A percentile compares a stretch with the other conserved stretches of the same genome.
Evolutionary conservation across 2,329 filamentous ascomycete species (phyloP).

Genomic region (Blastomyces silverae): DNA sequence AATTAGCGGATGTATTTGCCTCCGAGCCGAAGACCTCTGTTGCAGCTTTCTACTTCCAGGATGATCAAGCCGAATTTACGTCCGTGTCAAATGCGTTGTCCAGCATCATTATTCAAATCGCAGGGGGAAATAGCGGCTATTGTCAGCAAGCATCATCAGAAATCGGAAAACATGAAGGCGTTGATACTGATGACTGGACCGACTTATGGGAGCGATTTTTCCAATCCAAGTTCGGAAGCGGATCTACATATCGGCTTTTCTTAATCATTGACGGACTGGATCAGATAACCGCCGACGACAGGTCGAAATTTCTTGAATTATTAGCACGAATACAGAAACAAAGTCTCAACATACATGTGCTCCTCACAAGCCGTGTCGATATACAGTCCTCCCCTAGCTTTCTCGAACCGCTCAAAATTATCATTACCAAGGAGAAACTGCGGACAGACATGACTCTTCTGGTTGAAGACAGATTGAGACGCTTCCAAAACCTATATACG

Average conservation of each 20-base stretch:
- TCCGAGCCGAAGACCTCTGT: slow-evolving; percentile 1
- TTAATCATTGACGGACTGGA: slow-evolving; percentile 1
- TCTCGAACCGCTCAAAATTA: slow-evolving; percentile 4
- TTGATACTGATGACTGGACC: slow-evolving; percentile 2
- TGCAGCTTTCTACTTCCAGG: slow-evolving; percentile 1
- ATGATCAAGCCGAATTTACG: slow-evolving; percentile 1
- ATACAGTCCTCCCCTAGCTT: not conserved
- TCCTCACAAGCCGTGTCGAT: not conserved
- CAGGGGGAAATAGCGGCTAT: not conserved
- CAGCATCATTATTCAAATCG: slow-evolving; percentile 2
- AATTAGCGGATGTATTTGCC: not conserved
- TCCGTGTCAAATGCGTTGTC: slow-evolving; percentile 6
- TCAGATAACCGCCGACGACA: not conserved
- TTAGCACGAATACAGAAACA: slow-evolving; percentile 8
- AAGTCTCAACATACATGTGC: slow-evolving; percentile 1
- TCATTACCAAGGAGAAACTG: not conserved
- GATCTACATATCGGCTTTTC: not conserved
- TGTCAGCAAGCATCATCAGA: slow-evolving; percentile 6
- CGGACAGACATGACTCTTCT: not conserved
- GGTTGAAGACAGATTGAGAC: not conserved
- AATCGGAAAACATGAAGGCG: not conserved
- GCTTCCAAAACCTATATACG: not conserved
- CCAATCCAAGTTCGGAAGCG: slow-evolving; percentile 4
- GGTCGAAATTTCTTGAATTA: not conserved
- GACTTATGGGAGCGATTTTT: slow-evolving; percentile 7